Base-by-base conservation (phyloP, 2,329 filamentous ascomycete species). In the Colletotrichum cordylinicola region DNA sequence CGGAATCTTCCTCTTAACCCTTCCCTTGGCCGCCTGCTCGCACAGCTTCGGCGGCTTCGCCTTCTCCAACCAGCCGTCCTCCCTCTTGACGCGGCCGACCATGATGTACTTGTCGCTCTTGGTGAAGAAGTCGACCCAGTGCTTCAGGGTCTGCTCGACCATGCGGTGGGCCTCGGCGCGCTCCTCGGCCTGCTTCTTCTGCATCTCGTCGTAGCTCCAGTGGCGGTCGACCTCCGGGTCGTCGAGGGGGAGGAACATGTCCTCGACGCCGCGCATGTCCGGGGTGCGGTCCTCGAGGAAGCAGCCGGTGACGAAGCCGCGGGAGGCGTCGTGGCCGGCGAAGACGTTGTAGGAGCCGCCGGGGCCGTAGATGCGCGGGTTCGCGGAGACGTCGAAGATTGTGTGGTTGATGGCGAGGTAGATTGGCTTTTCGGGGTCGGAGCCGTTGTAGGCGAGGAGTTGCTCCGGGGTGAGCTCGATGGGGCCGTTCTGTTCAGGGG, bases 281-380 rank as follows among this genome's bases (percentile, higher is more conserved):
- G 94, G 90, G 3, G 93, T 97, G 37, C 93, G 88, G 87, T 99
- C 97, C 78, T 95, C 93, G 52, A 91, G 87, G 86, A 99, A 99
- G 85, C 97, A 99, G 21, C 95, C 95, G 3, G 97, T 98, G 12
- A 99, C 93, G 84, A 96, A 99, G 24, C 93, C 95, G 65, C 97
- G 93, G 16, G 94, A 92, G 39, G 96, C 96, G 85, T 99, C 97
- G 77, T 90, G 90, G 76, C 96, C 97, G 0, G 96, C 92, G 84
- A 99, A 98, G 86, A 94, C 93, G 81, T 93, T 90, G 88, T 99
- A 99, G 48, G 92, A 92, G 6, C 96, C 97, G 33, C 95, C 96
- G 0, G 96, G 93, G 1, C 95, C 95, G 87, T 97, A 97, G 85
- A 94, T 87, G 84, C 90, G 84, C 79, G 91, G 88, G 70, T 92